A percentile compares a stretch with the other conserved stretches of the same genome.
phyloP scores from a whole-genome alignment of 306 rosid species.

The Cucumis sativus region DNA sequence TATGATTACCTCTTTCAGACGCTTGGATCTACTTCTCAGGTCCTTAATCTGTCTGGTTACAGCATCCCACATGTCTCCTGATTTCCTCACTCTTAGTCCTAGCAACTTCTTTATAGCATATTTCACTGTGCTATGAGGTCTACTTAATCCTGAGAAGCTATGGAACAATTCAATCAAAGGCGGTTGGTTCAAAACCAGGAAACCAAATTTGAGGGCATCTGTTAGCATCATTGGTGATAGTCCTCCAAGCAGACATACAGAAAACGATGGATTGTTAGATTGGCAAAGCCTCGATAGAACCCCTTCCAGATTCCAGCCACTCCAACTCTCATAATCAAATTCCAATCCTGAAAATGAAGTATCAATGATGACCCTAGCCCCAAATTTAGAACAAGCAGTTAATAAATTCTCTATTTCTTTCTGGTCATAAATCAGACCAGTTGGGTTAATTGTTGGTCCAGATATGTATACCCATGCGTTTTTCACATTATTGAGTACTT shows the following conservation, averaged over 20 bases:
- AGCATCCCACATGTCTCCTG: constrained; percentile 56
- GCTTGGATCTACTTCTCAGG: constrained; percentile 49
- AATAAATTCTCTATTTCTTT: constrained; percentile 54
- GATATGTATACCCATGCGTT: constrained; percentile 90
- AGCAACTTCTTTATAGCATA: constrained; percentile 80
- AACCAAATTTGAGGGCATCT: constrained; percentile 70
- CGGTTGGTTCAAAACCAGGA: constrained; percentile 57
- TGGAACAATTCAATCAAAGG: constrained; percentile 44
- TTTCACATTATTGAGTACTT: constrained; percentile 38
- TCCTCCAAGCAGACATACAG: constrained; percentile 81
- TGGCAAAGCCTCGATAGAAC: constrained; percentile 43
- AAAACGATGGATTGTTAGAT: constrained; percentile 43
- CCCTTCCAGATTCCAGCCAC: constrained; percentile 69
- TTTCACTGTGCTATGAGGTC: constrained; percentile 77
- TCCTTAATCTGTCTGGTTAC: constrained; percentile 30
- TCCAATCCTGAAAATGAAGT: constrained; percentile 94
- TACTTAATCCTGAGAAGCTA: constrained; percentile 70
- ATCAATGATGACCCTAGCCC: constrained; percentile 84
- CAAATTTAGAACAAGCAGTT: constrained; percentile 54
- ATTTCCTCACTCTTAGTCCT: constrained; percentile 46
- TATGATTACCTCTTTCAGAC: constrained; percentile 63
- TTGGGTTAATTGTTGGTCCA: constrained; percentile 90
- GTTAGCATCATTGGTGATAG: constrained; percentile 67
- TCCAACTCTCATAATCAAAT: constrained; percentile 61
- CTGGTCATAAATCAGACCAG: constrained; percentile 73